Evolutionary conservation across 2,329 filamentous ascomycete genomes (phyloP).

Genomic region (Bipolaris bicolor): DNA sequence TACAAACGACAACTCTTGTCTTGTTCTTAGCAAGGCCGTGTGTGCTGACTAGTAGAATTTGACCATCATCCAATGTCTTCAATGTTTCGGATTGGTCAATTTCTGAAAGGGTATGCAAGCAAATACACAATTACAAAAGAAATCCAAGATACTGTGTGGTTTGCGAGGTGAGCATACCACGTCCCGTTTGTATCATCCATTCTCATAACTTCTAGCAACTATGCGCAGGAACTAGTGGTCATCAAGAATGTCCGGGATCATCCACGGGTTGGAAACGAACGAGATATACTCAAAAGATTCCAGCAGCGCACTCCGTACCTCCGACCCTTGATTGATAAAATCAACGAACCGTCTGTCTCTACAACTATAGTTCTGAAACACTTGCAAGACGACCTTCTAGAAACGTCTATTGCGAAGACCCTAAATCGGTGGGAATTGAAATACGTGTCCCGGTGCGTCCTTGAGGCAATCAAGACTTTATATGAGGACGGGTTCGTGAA

Average conservation of each 20-base stretch:
- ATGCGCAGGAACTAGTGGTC: constrained; percentile 20
- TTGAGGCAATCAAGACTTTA: constrained; percentile 33
- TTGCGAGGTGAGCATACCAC: constrained; percentile 24
- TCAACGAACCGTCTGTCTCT: constrained; percentile 28
- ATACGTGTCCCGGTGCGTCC: constrained; percentile 22
- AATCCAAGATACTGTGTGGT: constrained; percentile 26
- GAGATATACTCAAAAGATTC: constrained; percentile 33
- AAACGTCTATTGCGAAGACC: constrained; percentile 14
- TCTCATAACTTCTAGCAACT: constrained; percentile 11
- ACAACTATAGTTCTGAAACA: constrained; percentile 31
- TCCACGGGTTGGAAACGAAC: constrained; percentile 34
- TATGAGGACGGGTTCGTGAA: constrained; percentile 38
- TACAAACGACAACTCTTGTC: background rate
- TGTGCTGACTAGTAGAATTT: background rate
- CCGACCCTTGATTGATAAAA: constrained; percentile 38
- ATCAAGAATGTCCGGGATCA: constrained; percentile 34
- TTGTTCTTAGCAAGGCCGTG: background rate
- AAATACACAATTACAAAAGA: constrained; percentile 26
- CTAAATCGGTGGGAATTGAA: constrained; percentile 30
- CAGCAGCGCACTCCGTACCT: constrained; percentile 31
- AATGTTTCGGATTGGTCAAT: constrained; percentile 23
- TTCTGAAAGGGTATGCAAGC: constrained; percentile 19
- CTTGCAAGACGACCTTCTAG: constrained; percentile 29
- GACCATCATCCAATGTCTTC: background rate
- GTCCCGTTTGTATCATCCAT: background rate